Base-by-base conservation (phyloP, 257 asterid species). In the Solanum paucissectum region DNA sequence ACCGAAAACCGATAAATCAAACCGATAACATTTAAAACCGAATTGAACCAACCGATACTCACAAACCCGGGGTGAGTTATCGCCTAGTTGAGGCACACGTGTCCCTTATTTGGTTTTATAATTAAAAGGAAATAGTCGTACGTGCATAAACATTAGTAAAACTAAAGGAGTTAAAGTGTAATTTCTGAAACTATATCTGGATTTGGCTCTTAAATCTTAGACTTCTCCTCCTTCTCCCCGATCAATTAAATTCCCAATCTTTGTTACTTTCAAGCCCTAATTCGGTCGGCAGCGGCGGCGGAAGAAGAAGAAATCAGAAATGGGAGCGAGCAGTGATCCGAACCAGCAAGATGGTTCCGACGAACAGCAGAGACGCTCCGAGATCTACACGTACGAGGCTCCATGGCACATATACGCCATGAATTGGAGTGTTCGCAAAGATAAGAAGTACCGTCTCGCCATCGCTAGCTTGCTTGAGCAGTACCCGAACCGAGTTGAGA, bases 381-480 rank as follows among this genome's bases (percentile, higher is more conserved):
- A 97, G 94, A 97, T 97, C 94, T 97, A 97, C 93, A 97, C 99
- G 0, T 95, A 95, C 93, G 99, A 95, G 90, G 98, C 99, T 29
- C 99, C 99, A 27, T 97, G 98, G 98, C 98, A 95, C 91, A 91
- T 97, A 89, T 95, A 95, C 91, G 98, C 98, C 87, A 95, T 95
- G 98, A 95, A 95, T 87, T 97, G 98, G 98, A 92, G 96, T 74
- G 98, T 95, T 1, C 97, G 98, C 85, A 92, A 92, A 94, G 99
- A 95, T 96, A 93, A 93, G 81, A 95, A 93, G 66, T 95, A 95
- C 93, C 98, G 98, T 1, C 96, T 97, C 87, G 98, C 98, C 84
- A 95, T 97, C 46, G 91, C 98, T 90, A 93, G 98, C 90, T 91
- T 95, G 58, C 91, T 97, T 89, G 99, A 95, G 90, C 96, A 94